phyloP scores from a whole-genome alignment of 1,139 yeast species.

The Pichia sp. region DNA sequence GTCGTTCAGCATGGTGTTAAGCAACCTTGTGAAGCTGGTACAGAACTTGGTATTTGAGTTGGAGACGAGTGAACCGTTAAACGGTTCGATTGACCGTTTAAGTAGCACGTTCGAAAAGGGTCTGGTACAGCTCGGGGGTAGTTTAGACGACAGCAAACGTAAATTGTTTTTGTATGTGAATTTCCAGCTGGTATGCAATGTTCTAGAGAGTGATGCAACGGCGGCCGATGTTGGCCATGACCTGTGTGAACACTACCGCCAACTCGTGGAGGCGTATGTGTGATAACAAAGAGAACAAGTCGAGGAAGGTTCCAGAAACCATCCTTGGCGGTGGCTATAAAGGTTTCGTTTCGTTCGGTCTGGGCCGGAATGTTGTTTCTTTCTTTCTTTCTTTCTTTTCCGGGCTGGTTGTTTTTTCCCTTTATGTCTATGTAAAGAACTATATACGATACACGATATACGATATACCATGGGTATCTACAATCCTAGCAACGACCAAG shows the following conservation, averaged over 20 bases:
- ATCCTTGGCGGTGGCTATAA: no score
- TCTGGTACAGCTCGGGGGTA: conserved; percentile 46
- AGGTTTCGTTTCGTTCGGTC: no score
- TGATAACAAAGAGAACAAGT: background rate
- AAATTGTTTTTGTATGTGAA: conserved; percentile 72
- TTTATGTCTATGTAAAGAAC: background rate
- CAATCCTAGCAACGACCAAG: conserved; percentile 2
- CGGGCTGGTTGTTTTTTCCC: background rate
- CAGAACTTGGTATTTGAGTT: conserved; percentile 26
- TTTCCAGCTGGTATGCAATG: conserved; percentile 51
- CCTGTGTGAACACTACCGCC: conserved; percentile 9
- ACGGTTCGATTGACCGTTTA: conserved; percentile 60
- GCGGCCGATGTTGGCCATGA: conserved; percentile 4
- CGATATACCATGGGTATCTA: conserved; percentile 8
- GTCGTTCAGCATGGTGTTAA: conserved; percentile 69
- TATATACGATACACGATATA: background rate
- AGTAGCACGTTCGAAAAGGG: conserved; percentile 75
- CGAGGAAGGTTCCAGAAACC: background rate
- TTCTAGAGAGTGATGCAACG: conserved; percentile 34
- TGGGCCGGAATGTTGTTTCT: no score
- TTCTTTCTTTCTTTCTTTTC: no score
- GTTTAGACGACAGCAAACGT: conserved; percentile 34
- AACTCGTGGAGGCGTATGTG: conserved; percentile 5
- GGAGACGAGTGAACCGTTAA: conserved; percentile 59
- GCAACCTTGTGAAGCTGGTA: conserved; percentile 63